Base-by-base conservation (phyloP, 768 basidiomycete genomes). In the Strobilomyces confusus region DNA sequence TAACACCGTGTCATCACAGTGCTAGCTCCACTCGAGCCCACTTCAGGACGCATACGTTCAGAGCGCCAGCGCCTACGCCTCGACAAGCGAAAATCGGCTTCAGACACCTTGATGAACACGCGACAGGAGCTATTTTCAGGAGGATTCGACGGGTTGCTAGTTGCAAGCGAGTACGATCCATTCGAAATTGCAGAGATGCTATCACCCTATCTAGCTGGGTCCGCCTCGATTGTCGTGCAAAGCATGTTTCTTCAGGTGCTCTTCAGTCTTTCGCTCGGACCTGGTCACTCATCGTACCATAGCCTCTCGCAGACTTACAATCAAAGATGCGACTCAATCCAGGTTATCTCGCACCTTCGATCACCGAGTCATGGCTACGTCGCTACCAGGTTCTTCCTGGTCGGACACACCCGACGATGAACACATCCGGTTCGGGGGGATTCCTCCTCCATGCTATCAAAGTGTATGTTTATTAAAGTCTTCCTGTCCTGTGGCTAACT, bases 311-410 rank as follows among this genome's bases (percentile, higher is more conserved):
- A 7, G 84, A 92, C 34, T 75, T 89, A 6, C 88, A 95, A 63
- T 75, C 75, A 30, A 84, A 80, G 58, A 70, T 98, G 61, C 82
- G 90, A 44, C 72, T 78, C 23, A 64, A 78, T 37, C 82, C 87
- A 9, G 71, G 78, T 56, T 95, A 83, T 69, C 75, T 98, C 12
- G 84, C 83, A 30, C 87, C 92, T 9, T 84, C 79, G 15, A 73
- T 98, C 29, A 87, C 89, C 3, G 95, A 98, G 70, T 77, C 82
- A 12, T 98, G 90, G 87, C 69, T 92, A 38, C 82, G 95, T 26
- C 80, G 82, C 57, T 99, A 98, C 73, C 95, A 98, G 74, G 86
- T 94, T 15, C 77, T 99, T n/a, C 97, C 97, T 22, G 95, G 97
- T 22, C 80, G 97, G 33, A 95, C 92, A 37, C 97, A 99, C 73